Percentiles rank a stretch among this genome's conserved stretches.
These are phyloP conservation scores for Aspergillus nanangensis DNA, from an alignment of 495 filamentous ascomycete genomes.

Conservation along the genomic window DNA sequence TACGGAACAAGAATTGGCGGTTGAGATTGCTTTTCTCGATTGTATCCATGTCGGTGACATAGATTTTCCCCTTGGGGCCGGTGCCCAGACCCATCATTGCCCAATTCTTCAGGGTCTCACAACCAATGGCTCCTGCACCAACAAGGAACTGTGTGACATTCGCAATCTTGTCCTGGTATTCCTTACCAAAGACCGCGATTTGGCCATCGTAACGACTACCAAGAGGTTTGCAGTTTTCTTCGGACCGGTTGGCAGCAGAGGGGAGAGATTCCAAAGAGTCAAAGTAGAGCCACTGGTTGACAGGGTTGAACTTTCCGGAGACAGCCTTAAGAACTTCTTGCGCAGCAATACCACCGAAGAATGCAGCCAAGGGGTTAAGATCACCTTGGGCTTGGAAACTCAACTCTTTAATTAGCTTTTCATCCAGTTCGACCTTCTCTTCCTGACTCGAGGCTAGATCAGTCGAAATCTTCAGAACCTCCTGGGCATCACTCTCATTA, in stretches of 20 bases:
- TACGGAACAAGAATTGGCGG: constrained; percentile 92
- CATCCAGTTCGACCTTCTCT: constrained; percentile 79
- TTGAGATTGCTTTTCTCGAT: constrained; percentile 99
- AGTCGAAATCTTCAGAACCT: constrained; percentile 69
- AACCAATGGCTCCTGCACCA: constrained; percentile 95
- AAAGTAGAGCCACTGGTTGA: constrained; percentile 93
- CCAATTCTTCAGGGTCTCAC: constrained; percentile 99
- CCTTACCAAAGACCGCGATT: constrained; percentile 90
- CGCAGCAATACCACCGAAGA: constrained; percentile 92
- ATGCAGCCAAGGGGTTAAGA: constrained; percentile 84
- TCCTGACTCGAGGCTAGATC: constrained; percentile 58
- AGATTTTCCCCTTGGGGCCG: constrained; percentile 83
- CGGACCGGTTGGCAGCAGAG: constrained; percentile 63
- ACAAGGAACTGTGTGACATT: constrained; percentile 92
- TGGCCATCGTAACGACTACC: constrained; percentile 92
- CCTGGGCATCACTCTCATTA: constrained; percentile 76
- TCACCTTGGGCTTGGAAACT: constrained; percentile 95
- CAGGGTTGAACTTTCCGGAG: constrained; percentile 93
- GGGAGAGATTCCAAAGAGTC: constrained; percentile 95
- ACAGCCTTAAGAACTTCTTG: constrained; percentile 97
- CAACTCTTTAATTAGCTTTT: constrained; percentile 89
- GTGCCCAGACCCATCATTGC: constrained; percentile 95
- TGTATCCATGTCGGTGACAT: constrained; percentile 93
- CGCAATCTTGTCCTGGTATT: constrained; percentile 88
- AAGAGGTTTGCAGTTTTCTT: constrained; percentile 80